These are phyloP conservation scores for Litchi chinensis DNA, from an alignment of 345 rosid species.

Conservation along the genomic window DNA sequence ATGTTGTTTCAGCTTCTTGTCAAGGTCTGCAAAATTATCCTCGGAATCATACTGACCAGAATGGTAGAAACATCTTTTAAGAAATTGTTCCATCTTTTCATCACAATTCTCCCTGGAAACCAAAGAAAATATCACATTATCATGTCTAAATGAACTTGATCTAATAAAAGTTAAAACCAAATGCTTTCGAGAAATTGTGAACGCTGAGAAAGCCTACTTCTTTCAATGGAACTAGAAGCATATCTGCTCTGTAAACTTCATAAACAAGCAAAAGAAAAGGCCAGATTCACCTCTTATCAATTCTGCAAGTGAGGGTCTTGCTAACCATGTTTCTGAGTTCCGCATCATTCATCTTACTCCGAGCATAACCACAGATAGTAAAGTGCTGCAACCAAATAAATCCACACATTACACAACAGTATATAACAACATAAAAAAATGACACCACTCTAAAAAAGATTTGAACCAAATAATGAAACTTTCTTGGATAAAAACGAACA, in stretches of 20 bases:
- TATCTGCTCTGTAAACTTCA: conserved; percentile 4
- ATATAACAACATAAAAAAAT: conserved; percentile 8
- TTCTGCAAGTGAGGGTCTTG: conserved; percentile 94
- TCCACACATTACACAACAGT: neutral
- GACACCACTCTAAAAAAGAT: conserved; percentile 12
- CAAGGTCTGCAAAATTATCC: conserved; percentile 72
- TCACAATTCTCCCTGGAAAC: conserved; percentile 80
- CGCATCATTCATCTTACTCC: conserved; percentile 95
- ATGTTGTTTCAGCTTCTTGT: conserved; percentile 78
- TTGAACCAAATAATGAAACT: neutral
- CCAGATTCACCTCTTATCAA: conserved; percentile 77
- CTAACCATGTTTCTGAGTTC: conserved; percentile 95
- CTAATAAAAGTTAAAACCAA: neutral
- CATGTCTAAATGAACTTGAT: conserved; percentile 8
- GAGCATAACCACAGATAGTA: conserved; percentile 87
- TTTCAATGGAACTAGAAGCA: neutral
- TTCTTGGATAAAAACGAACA: conserved; percentile 10
- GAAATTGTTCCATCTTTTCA: conserved; percentile 96
- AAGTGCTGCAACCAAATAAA: conserved; percentile 67
- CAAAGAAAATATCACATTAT: conserved; percentile 25
- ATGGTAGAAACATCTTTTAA: conserved; percentile 92
- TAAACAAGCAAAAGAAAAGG: conserved; percentile 2
- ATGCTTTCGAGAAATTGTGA: neutral
- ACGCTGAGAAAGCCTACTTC: neutral
- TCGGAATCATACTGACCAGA: conserved; percentile 94